phyloP scores from a whole-genome alignment of 768 basidiomycete species.

The Cystoderma amianthinum region DNA sequence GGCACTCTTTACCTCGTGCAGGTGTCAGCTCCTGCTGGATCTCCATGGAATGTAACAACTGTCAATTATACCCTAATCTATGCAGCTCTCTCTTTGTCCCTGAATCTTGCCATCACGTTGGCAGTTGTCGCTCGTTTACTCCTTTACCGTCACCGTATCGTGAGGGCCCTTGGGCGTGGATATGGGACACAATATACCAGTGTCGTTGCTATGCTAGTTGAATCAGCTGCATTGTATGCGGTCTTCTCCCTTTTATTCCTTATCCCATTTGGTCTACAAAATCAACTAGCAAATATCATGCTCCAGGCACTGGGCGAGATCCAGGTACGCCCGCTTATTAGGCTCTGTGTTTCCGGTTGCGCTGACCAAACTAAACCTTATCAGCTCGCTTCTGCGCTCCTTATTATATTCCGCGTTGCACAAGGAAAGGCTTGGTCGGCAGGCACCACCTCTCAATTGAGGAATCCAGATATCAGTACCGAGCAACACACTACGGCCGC shows the following conservation, averaged over 20 bases:
- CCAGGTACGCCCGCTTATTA: conserved; percentile 8
- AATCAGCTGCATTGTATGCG: conserved; percentile 11
- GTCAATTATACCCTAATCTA: conserved; percentile 12
- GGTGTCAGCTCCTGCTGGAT: conserved; percentile 4
- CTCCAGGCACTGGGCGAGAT: conserved; percentile 8
- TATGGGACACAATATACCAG: conserved; percentile 12
- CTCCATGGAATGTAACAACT: conserved; percentile 1
- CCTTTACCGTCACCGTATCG: conserved; percentile 7
- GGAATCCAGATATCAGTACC: not conserved
- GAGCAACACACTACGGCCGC: not conserved
- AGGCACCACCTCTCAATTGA: not conserved
- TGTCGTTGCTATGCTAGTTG: conserved; percentile 10
- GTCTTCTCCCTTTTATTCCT: conserved; percentile 11
- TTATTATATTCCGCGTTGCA: conserved; percentile 10
- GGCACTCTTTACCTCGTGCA: conserved; percentile 11
- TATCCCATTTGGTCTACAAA: conserved; percentile 6
- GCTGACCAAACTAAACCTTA: not conserved
- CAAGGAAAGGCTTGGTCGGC: conserved; percentile 7
- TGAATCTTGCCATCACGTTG: conserved; percentile 12
- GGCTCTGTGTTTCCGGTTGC: conserved; percentile 1
- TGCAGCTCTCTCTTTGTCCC: conserved; percentile 8
- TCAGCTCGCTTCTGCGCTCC: conserved; percentile 5
- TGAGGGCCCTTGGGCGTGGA: conserved; percentile 5
- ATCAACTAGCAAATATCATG: conserved; percentile 7
- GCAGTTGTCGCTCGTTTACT: conserved; percentile 11